Conservation (phyloP, 495 filamentous ascomycete species). For the Neurospora discreta region DNA sequence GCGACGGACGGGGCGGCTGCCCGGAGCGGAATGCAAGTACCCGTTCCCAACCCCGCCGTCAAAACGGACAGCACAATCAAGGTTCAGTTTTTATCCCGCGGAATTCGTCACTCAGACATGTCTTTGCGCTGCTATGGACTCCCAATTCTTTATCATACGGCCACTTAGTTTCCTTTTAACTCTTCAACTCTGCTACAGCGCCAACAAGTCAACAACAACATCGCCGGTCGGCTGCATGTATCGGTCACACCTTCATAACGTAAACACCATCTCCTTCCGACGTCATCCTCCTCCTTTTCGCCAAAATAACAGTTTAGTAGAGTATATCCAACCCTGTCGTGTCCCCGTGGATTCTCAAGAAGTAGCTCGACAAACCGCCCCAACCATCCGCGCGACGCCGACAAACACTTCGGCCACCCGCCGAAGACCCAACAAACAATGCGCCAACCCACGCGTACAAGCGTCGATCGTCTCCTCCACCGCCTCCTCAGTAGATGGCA, state of each 20-base stretch:
- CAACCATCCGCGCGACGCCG: neutral
- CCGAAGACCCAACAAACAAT: neutral
- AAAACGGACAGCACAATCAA: neutral
- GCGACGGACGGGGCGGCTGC: neutral
- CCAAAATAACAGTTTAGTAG: neutral
- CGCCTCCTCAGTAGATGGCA: conserved; percentile 31
- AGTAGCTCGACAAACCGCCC: neutral
- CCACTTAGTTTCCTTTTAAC: no score
- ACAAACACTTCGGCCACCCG: neutral
- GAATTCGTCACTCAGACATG: neutral
- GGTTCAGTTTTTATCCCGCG: neutral
- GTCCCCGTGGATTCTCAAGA: neutral
- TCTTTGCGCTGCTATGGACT: neutral
- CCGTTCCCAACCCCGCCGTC: neutral
- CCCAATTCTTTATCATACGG: neutral
- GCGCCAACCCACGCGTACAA: neutral
- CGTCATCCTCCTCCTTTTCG: neutral
- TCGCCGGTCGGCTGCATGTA: neutral
- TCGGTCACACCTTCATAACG: neutral
- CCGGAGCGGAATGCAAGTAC: neutral
- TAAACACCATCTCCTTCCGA: neutral
- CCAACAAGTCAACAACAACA: neutral
- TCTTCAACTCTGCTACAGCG: neutral
- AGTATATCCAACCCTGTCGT: neutral
- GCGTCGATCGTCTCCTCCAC: conserved; percentile 10